Evolutionary conservation across 805 yeast species (phyloP), one percentile per base, ranked within the genome.

Genomic region (Lipomyces yamanashiensis): DNA sequence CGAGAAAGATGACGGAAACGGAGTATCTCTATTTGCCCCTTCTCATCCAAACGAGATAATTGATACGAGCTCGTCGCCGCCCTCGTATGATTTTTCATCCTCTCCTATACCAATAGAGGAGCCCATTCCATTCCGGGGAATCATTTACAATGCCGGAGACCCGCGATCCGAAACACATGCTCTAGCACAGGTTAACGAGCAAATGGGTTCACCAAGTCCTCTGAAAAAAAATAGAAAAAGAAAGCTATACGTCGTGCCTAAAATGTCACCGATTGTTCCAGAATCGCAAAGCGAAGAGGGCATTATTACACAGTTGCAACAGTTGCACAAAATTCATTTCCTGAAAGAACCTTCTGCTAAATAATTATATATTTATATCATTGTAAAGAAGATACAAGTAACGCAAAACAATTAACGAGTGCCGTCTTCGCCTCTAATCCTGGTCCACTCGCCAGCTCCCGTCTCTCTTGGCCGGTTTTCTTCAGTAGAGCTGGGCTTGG

Each of bases 351-450:
- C 28, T 28, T 28, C 28, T 28, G 28, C 28, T 28, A 5, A 28
- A 28, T 28, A 28, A 28, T 28, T 28, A 28, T 28, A 28, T 28
- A 28, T 28, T 28, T 28, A 28, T 28, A 28, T 28, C 28, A 28
- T 28, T 28, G 28, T 28, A 28, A 28, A 28, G 28, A 28, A 28
- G 28, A 28, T 28, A 28, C 28, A 28, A 28, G 28, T 28, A 28
- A 28, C 28, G 28, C 5, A 28, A 28, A 28, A 9, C 28, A 28
- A 9, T 54, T 45, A 50, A 39, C 12, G 54, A 7, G 28, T 63
- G n/a, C 96, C 96, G 60, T 78, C 84, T 74, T 92, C 98, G 0
- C 97, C 96, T 70, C 98, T 79, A 0, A 80, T 65, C n/a, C 77
- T 72, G 0, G 88, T 88, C 98, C 98, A 92, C 52, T 81, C 88